Evolutionary conservation across 345 rosid species (phyloP).

Genomic region (Geranium rotundifolium): DNA sequence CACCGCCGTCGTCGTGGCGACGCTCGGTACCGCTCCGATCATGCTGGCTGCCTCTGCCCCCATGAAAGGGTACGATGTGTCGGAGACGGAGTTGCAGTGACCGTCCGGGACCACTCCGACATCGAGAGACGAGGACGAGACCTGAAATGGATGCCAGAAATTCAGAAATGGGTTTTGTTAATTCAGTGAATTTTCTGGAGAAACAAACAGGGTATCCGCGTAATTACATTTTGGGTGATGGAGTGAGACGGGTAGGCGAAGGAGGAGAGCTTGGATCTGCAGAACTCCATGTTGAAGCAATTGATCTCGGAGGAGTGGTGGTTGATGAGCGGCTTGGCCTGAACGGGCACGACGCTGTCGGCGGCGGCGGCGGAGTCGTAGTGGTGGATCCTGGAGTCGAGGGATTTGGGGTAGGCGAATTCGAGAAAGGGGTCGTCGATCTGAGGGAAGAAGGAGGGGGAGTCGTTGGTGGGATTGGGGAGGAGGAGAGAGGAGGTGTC

Average conservation of each 20-base stretch:
- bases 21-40: too few relatives aligned
- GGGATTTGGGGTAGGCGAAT: constrained; percentile 10
- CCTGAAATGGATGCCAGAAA: constrained; percentile 13
- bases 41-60: too few relatives aligned
- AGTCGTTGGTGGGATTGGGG: constrained; percentile 3
- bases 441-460: constrained; percentile 13
- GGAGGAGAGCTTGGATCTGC: constrained; percentile 21
- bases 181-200: neutral
- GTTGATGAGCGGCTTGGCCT: constrained; percentile 9
- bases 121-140: constrained; percentile 27
- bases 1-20: neutral
- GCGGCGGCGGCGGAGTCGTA: neutral
- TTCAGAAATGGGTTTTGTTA: neutral
- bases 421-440: constrained; percentile 22
- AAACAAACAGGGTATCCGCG: neutral
- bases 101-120: constrained; percentile 34
- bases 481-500: constrained; percentile 17
- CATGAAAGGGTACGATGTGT: constrained; percentile 13
- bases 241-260: constrained; percentile 21
- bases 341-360: constrained; percentile 28
- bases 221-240: constrained; percentile 24
- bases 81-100: constrained; percentile 12
- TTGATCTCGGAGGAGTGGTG: constrained; percentile 2
- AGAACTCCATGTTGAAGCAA: constrained; percentile 18
- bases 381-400: constrained; percentile 2